These are phyloP conservation scores for Aspergillus asperescens DNA, from an alignment of 495 filamentous ascomycete species.

Conservation along the genomic window DNA sequence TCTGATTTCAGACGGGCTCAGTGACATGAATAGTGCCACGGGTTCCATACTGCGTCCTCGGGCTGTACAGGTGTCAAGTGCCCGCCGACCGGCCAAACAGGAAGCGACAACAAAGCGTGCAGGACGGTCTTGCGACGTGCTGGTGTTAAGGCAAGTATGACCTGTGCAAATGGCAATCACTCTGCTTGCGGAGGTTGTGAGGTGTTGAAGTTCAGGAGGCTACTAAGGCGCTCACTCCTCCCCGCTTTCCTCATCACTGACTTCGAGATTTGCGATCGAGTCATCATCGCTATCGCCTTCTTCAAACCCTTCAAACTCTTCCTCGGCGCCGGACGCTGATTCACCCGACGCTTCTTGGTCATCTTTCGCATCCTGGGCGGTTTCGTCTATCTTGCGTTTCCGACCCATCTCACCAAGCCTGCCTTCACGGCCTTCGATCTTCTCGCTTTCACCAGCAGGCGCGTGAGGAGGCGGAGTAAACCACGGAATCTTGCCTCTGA, in stretches of 20 bases:
- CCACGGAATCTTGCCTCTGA: constrained; percentile 93
- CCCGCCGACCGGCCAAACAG: not conserved
- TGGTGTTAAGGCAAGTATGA: not conserved
- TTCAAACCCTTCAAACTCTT: constrained; percentile 39
- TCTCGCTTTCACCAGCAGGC: constrained; percentile 48
- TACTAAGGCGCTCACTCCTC: constrained; percentile 29
- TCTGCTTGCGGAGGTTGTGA: not conserved
- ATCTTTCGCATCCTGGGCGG: constrained; percentile 28
- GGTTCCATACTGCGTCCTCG: not conserved
- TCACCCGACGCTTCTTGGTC: constrained; percentile 20
- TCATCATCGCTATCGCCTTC: constrained; percentile 31
- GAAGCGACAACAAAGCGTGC: not conserved
- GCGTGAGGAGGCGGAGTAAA: constrained; percentile 73
- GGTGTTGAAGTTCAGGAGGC: not conserved
- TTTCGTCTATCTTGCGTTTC: constrained; percentile 49
- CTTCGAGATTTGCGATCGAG: constrained; percentile 40
- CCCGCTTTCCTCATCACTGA: constrained; percentile 42
- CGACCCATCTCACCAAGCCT: constrained; percentile 59
- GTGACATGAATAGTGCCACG: constrained; percentile 6
- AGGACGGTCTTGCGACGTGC: not conserved
- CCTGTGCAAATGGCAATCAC: not conserved
- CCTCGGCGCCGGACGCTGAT: constrained; percentile 24
- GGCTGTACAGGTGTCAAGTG: constrained; percentile 5
- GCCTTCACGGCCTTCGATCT: constrained; percentile 54
- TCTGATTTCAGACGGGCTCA: constrained; percentile 4